These are phyloP conservation scores for Eimeria tenella DNA, from an alignment of 169 alveolate genomes.

Conservation along the genomic window DNA sequence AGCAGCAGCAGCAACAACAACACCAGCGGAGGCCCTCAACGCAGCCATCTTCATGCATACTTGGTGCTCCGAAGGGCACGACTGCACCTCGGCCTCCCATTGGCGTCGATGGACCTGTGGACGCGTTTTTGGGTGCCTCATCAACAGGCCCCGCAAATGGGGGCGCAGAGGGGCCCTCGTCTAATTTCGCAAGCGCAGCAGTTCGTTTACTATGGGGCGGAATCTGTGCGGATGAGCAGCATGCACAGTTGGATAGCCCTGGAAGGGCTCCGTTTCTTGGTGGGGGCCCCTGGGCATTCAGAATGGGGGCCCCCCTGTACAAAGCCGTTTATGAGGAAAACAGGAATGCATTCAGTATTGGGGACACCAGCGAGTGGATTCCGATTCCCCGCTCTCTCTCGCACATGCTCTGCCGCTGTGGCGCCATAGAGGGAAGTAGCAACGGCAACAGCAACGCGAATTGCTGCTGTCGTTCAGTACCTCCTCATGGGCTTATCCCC, in stretches of 20 bases:
- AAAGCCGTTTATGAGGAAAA: constrained; percentile 39
- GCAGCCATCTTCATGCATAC: not conserved
- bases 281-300: constrained; percentile 5
- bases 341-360: not conserved
- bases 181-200: constrained; percentile 40
- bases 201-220: constrained; percentile 5
- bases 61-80: not conserved
- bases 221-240: not conserved
- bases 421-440: constrained; percentile 36
- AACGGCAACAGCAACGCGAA: not conserved
- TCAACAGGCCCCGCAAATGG: not conserved
- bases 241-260: constrained; percentile 22
- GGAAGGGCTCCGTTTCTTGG: constrained; percentile 15
- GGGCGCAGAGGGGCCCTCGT: not conserved
- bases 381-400: not conserved
- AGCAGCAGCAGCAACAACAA: constrained; percentile 43
- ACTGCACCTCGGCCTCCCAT: not conserved
- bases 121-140: not conserved
- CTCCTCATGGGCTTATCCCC: constrained; percentile 20
- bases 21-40: not conserved
- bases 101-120: not conserved
- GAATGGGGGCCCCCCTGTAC: not conserved
- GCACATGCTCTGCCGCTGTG: constrained; percentile 43
- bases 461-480: constrained; percentile 20
- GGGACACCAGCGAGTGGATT: not conserved